phyloP scores from a whole-genome alignment of 2,329 filamentous ascomycete species.

The Aaosphaeria arxii region DNA sequence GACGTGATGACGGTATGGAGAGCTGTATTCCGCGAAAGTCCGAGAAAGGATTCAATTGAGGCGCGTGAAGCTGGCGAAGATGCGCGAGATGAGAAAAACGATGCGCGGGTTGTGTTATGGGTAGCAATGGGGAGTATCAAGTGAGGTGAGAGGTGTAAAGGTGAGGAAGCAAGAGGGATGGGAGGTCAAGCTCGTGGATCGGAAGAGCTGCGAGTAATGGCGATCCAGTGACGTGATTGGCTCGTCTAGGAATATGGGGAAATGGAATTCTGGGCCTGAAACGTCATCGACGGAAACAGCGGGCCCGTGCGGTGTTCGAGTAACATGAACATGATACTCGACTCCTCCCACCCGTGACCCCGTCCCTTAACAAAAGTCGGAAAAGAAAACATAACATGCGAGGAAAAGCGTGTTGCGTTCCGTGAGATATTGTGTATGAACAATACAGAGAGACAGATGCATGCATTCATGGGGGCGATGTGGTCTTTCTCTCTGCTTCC shows the following conservation, averaged over 20 bases:
- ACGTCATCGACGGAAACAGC: constrained; percentile 21
- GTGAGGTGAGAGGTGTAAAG: constrained; percentile 18
- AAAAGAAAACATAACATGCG: no score
- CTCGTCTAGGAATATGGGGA: constrained; percentile 19
- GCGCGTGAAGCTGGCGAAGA: constrained; percentile 13
- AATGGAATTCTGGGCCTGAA: constrained; percentile 18
- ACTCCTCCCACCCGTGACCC: no score
- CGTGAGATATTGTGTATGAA: no score
- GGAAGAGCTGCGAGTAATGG: constrained; percentile 27
- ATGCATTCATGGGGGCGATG: no score
- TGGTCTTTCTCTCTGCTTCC: no score
- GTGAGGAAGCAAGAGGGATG: constrained; percentile 13
- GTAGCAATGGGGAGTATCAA: constrained; percentile 10
- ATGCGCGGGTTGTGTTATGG: constrained; percentile 20
- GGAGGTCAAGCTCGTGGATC: constrained; percentile 24
- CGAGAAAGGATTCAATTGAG: constrained; percentile 19
- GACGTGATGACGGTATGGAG: constrained; percentile 21
- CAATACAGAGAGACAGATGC: no score
- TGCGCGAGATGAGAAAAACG: constrained; percentile 12
- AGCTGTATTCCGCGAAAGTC: constrained; percentile 17
- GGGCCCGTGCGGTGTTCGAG: no score
- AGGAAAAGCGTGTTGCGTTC: no score
- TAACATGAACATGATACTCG: no score
- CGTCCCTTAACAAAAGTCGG: no score
- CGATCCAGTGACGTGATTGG: constrained; percentile 25